Percentiles rank a stretch among this genome's conserved stretches.
Conservation (phyloP, 2,329 filamentous ascomycete species). For the Parascedosporium putredinis region DNA sequence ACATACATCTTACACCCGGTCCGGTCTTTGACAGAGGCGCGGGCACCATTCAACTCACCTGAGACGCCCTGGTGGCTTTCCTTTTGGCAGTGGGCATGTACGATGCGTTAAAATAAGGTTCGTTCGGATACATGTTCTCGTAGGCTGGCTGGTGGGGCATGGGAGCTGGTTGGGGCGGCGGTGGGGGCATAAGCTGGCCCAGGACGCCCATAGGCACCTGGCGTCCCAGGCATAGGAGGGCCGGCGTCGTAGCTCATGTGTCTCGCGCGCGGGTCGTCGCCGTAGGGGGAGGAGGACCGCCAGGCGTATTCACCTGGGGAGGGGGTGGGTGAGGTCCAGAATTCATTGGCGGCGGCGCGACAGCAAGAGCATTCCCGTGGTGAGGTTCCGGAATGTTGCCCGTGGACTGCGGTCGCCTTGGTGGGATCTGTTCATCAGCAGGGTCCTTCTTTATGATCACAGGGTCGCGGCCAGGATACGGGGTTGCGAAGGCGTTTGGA, state of each 20-base stretch:
- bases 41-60: conserved; percentile 30
- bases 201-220: conserved; percentile 27
- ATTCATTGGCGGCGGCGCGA: conserved; percentile 21
- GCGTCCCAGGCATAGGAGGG: conserved; percentile 32
- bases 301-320: conserved; percentile 2
- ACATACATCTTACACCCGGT: no score
- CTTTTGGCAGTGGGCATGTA: conserved; percentile 37
- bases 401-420: conserved; percentile 42
- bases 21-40: no score
- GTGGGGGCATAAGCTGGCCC: conserved; percentile 16
- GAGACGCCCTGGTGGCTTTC: conserved; percentile 55
- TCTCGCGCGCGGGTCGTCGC: conserved; percentile 33
- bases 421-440: conserved; percentile 33
- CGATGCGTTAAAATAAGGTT: conserved; percentile 31
- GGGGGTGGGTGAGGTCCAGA: conserved; percentile 16
- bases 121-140: conserved; percentile 20
- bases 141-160: conserved; percentile 27
- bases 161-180: conserved; percentile 29
- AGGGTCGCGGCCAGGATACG: conserved; percentile 31
- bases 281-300: conserved; percentile 18
- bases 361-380: conserved; percentile 16
- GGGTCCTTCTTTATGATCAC: conserved; percentile 49
- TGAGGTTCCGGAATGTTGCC: conserved; percentile 28
- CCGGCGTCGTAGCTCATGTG: conserved; percentile 44
- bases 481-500: conserved; percentile 14